Conservation (phyloP, 441 rosid genomes). For the Erysimum cheiri region DNA sequence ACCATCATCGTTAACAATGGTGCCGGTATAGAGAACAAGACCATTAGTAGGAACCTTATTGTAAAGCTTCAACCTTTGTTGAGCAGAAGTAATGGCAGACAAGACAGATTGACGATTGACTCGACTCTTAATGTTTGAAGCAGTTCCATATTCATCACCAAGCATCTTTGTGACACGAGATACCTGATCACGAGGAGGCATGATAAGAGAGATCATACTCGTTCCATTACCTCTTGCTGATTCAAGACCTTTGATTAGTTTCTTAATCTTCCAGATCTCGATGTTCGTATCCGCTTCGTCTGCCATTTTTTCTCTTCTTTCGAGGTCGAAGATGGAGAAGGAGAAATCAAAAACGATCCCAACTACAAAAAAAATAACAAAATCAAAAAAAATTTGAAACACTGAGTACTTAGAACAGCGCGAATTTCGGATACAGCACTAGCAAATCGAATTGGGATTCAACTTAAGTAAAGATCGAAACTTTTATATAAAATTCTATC, state of each 20-base stretch:
- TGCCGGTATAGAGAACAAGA: conserved; percentile 92
- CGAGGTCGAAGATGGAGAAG: conserved; percentile 25
- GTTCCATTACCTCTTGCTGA: conserved; percentile 88
- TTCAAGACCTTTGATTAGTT: conserved; percentile 80
- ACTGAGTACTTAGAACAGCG: conserved; percentile 12
- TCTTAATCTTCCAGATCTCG: conserved; percentile 92
- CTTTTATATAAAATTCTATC: not conserved
- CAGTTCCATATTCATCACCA: conserved; percentile 91
- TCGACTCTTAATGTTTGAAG: conserved; percentile 91
- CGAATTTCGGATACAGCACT: not conserved
- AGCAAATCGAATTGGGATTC: conserved; percentile 7
- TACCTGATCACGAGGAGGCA: conserved; percentile 89
- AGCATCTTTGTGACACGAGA: conserved; percentile 94
- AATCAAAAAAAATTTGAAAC: not conserved
- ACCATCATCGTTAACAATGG: conserved; percentile 84
- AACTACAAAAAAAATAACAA: conserved; percentile 12
- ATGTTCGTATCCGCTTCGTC: conserved; percentile 86
- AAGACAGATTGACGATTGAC: conserved; percentile 91
- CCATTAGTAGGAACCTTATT: conserved; percentile 87
- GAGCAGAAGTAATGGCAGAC: conserved; percentile 90
- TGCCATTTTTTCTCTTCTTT: conserved; percentile 53
- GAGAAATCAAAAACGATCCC: conserved; percentile 17
- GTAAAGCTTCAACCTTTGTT: conserved; percentile 89
- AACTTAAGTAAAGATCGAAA: conserved; percentile 6
- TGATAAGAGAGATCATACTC: conserved; percentile 91